Evolutionary conservation across 805 yeast genomes (phyloP).

Genomic region (Candida methanosorbosa): DNA sequence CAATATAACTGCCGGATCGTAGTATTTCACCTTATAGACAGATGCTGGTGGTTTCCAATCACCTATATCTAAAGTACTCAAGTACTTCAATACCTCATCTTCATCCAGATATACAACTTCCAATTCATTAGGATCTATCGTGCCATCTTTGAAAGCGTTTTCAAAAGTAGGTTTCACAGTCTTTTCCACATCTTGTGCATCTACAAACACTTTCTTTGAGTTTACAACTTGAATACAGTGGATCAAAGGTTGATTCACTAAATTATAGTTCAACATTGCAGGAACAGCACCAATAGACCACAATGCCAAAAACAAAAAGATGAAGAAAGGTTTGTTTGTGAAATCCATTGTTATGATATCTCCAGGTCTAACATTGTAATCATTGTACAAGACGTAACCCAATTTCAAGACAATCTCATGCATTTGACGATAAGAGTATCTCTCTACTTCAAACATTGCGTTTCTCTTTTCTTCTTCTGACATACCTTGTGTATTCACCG

Average conservation of each 20-base stretch:
- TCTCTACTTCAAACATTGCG: slow-evolving; percentile 38
- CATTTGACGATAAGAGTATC: slow-evolving; percentile 54
- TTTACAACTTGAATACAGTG: slow-evolving; percentile 64
- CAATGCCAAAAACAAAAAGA: slow-evolving; percentile 65
- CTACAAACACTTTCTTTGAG: slow-evolving; percentile 56
- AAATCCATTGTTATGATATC: slow-evolving; percentile 63
- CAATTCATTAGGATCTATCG: slow-evolving; percentile 22
- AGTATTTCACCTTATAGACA: slow-evolving; percentile 31
- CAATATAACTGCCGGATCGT: slow-evolving; percentile 54
- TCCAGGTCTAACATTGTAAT: slow-evolving; percentile 51
- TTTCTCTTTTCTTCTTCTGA: slow-evolving; percentile 26
- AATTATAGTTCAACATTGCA: slow-evolving; percentile 70
- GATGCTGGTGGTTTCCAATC: neutral
- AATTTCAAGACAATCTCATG: slow-evolving; percentile 53
- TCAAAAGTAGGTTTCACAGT: slow-evolving; percentile 18
- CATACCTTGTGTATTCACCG: too few relatives aligned
- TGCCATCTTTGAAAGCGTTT: slow-evolving; percentile 32
- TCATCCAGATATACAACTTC: slow-evolving; percentile 10
- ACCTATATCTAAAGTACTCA: neutral
- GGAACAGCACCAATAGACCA: slow-evolving; percentile 85
- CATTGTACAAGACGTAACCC: slow-evolving; percentile 48
- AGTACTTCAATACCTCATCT: neutral
- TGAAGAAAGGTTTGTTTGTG: slow-evolving; percentile 68
- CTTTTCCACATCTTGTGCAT: slow-evolving; percentile 37
- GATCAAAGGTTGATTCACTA: slow-evolving; percentile 54